A percentile compares a stretch with the other conserved stretches of the same genome.
Evolutionary conservation across 1,139 yeast genomes (phyloP).

Genomic region (Magnusiomyces suaveolens): DNA sequence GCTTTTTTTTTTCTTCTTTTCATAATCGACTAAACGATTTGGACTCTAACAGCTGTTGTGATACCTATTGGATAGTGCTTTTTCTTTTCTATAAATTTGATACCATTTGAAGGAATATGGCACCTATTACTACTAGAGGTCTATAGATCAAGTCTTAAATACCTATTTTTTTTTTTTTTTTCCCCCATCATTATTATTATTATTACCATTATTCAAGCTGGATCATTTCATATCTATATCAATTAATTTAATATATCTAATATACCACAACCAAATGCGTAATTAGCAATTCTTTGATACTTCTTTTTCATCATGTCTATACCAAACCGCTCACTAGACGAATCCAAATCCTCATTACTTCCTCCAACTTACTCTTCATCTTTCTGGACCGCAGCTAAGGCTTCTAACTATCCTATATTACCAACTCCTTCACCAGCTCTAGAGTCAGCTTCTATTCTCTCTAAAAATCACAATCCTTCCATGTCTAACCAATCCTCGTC

Average conservation of each 20-base stretch:
- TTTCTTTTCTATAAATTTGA: no score
- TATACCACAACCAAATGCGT: not conserved
- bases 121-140: not conserved
- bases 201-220: not conserved
- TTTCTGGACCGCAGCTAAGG: not conserved
- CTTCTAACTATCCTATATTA: not conserved
- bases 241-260: not conserved
- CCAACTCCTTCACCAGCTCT: not conserved
- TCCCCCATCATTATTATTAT: not conserved
- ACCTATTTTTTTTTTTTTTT: not conserved
- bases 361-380: not conserved
- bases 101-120: no score
- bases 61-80: no score
- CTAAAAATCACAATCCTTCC: not conserved
- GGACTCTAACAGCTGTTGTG: no score
- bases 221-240: conserved; percentile 5
- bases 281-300: conserved; percentile 16
- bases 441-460: not conserved
- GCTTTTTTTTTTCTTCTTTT: no score
- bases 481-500: not conserved
- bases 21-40: no score
- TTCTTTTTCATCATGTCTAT: conserved; percentile 16
- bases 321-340: not conserved
- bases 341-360: not conserved
- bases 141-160: not conserved